These are phyloP conservation scores for Scedosporium apiospermum DNA, from an alignment of 2,329 filamentous ascomycete species.

Conservation along the genomic window DNA sequence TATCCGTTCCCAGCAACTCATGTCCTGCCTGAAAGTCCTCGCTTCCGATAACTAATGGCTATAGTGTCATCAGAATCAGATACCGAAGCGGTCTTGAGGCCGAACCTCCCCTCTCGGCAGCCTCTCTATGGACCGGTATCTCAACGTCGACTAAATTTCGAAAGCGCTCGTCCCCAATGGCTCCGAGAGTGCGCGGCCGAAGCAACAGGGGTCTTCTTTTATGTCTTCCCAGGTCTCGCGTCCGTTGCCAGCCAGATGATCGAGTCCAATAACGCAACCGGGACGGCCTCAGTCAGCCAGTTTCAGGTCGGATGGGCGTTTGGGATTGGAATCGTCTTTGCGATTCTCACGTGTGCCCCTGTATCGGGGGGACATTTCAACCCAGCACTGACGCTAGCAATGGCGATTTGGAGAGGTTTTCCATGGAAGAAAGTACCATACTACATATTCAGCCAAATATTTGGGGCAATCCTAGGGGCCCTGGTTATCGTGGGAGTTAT, in stretches of 20 bases:
- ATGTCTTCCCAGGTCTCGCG: conserved; percentile 44
- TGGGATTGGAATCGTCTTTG: conserved; percentile 47
- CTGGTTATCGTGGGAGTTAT: conserved; percentile 48
- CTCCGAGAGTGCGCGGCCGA: conserved; percentile 46
- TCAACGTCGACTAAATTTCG: conserved; percentile 44
- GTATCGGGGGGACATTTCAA: conserved; percentile 48
- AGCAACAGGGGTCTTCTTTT: conserved; percentile 48
- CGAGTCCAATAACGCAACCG: conserved; percentile 27
- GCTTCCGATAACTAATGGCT: too few species aligned
- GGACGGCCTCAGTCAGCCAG: conserved; percentile 30
- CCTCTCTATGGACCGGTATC: conserved; percentile 29
- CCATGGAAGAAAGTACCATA: conserved; percentile 47
- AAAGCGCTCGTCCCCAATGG: conserved; percentile 41
- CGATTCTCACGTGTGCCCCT: conserved; percentile 45
- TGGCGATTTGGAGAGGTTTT: conserved; percentile 46
- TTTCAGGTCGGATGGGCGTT: conserved; percentile 49
- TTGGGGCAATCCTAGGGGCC: conserved; percentile 46
- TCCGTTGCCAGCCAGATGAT: conserved; percentile 40
- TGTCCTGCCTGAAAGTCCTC: too few species aligned
- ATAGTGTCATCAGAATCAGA: too few species aligned
- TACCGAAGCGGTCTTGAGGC: too few species aligned
- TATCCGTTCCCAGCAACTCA: too few species aligned
- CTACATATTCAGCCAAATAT: conserved; percentile 47
- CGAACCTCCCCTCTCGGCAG: too few species aligned
- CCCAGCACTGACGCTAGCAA: conserved; percentile 36